Evolutionary conservation across 2,329 filamentous ascomycete species (phyloP).

Genomic region (Microsporum canis): DNA sequence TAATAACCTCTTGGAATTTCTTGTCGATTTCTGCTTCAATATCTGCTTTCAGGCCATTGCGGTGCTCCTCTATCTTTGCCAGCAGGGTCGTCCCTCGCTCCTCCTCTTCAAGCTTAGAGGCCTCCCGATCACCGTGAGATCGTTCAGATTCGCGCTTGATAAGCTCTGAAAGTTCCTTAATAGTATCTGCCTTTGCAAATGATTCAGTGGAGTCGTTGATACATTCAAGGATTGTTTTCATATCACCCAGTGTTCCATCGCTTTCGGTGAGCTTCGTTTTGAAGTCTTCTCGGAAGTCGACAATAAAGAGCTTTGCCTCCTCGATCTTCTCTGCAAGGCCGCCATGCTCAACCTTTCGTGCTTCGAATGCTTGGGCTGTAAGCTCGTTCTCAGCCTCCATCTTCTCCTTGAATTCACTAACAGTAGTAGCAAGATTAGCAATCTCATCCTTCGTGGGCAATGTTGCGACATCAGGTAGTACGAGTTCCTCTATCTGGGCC

Average conservation of each 20-base stretch:
- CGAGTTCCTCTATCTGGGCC: conserved; percentile 59
- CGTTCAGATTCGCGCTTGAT: conserved; percentile 83
- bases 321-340: conserved; percentile 65
- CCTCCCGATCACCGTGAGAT: conserved; percentile 65
- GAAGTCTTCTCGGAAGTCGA: conserved; percentile 66
- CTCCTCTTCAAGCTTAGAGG: conserved; percentile 66
- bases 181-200: conserved; percentile 44
- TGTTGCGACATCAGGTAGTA: conserved; percentile 56
- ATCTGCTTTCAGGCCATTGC: conserved; percentile 43
- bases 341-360: conserved; percentile 72
- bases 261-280: conserved; percentile 68
- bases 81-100: conserved; percentile 45
- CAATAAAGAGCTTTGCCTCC: conserved; percentile 65
- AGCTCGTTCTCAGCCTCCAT: conserved; percentile 56
- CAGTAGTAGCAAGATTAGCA: conserved; percentile 54
- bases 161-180: conserved; percentile 60
- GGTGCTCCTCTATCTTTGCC: conserved; percentile 50
- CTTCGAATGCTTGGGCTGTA: conserved; percentile 67
- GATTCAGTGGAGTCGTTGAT: conserved; percentile 50
- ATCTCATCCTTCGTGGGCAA: conserved; percentile 69
- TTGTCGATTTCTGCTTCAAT: conserved; percentile 55
- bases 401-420: conserved; percentile 48
- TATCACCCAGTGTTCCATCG: conserved; percentile 46
- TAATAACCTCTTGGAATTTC: conserved; percentile 67
- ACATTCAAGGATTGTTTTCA: conserved; percentile 52